These are phyloP conservation scores for Diplocarpon rosae DNA, from an alignment of 2,329 filamentous ascomycete genomes.

Conservation along the genomic window DNA sequence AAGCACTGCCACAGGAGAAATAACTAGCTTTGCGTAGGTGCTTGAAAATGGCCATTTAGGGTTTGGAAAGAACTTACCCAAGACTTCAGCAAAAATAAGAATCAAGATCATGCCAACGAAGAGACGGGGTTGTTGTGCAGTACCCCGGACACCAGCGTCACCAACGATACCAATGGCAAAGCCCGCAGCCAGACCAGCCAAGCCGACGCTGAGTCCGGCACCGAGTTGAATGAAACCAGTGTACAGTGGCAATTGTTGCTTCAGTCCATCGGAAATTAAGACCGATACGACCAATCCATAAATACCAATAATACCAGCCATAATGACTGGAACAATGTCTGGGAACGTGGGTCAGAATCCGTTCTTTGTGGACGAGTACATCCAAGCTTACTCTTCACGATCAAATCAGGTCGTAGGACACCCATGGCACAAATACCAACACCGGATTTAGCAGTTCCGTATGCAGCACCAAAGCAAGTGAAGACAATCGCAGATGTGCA, in stretches of 20 bases:
- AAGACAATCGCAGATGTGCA: conserved; percentile 93
- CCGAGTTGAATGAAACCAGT: conserved; percentile 80
- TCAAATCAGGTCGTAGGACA: conserved; percentile 93
- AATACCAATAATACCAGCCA: conserved; percentile 99
- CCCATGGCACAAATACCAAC: conserved; percentile 98
- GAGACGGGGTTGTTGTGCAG: conserved; percentile 55
- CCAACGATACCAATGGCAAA: conserved; percentile 83
- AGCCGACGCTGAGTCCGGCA: conserved; percentile 71
- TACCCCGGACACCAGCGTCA: conserved; percentile 81
- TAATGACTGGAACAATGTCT: conserved; percentile 99
- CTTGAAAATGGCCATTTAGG: no score
- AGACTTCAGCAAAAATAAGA: conserved; percentile 76
- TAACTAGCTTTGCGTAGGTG: no score
- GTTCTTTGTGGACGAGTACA: neutral
- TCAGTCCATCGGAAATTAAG: conserved; percentile 70
- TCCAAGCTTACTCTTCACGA: conserved; percentile 83
- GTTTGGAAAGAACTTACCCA: conserved; percentile 44
- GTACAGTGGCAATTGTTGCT: conserved; percentile 62
- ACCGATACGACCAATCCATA: conserved; percentile 86
- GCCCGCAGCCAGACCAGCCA: conserved; percentile 72
- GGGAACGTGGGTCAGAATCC: conserved; percentile 13
- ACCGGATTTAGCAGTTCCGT: conserved; percentile 98
- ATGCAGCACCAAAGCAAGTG: conserved; percentile 92
- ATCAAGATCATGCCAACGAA: conserved; percentile 76
- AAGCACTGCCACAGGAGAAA: neutral